Evolutionary conservation across 2,329 filamentous ascomycete species (phyloP).

Genomic region (Fusarium zealandicum): DNA sequence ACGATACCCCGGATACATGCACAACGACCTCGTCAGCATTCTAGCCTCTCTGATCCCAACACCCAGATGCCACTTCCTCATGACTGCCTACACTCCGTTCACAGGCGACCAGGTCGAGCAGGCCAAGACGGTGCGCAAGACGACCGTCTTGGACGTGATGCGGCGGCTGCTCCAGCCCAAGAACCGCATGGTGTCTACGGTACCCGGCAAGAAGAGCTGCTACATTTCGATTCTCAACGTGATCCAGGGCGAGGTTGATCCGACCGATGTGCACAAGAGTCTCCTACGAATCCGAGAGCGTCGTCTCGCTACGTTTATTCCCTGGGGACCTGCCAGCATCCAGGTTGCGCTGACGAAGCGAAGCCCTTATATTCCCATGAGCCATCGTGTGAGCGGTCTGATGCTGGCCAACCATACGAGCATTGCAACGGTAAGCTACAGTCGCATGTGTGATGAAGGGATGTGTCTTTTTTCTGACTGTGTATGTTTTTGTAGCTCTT

Average conservation of each 20-base stretch:
- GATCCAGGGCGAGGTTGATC: constrained; percentile 97
- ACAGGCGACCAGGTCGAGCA: constrained; percentile 96
- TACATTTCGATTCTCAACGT: constrained; percentile 99
- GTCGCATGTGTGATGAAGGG: neutral
- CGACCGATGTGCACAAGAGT: constrained; percentile 98
- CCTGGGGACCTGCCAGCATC: constrained; percentile 97
- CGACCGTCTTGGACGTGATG: constrained; percentile 98
- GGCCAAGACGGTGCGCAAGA: constrained; percentile 97
- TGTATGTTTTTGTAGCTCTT: constrained; percentile 67
- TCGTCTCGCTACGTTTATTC: constrained; percentile 93
- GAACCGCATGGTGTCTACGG: constrained; percentile 98
- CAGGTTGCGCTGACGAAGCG: constrained; percentile 97
- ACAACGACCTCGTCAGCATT: constrained; percentile 98
- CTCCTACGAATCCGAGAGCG: constrained; percentile 94
- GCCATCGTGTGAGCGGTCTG: constrained; percentile 90
- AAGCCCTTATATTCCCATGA: constrained; percentile 93
- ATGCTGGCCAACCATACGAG: constrained; percentile 99
- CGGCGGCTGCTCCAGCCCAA: constrained; percentile 93
- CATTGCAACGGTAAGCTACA: constrained; percentile 76
- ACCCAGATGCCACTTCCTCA: constrained; percentile 95
- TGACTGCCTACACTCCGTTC: constrained; percentile 98
- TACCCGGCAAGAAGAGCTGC: constrained; percentile 95
- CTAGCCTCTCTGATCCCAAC: constrained; percentile 95
- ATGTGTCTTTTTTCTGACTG: constrained; percentile 1
- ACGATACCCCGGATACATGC: constrained; percentile 98